A percentile compares a stretch with the other conserved stretches of the same genome.
Conservation (phyloP, 352 stramenopile genomes). For the Phytophthora uliginosa region DNA sequence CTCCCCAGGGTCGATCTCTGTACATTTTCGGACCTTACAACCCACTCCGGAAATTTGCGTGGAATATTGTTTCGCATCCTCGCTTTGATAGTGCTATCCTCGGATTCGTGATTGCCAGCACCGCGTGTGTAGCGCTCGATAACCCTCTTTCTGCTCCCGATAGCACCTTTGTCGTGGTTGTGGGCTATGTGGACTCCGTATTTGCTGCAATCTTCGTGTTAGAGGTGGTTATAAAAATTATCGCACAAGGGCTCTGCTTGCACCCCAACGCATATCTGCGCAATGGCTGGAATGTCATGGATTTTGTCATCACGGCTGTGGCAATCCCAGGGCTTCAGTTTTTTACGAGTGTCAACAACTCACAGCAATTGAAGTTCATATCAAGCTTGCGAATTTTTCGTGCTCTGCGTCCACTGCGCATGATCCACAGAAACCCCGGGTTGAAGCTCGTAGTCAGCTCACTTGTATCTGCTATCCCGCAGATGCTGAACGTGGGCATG, state of each 20-base stretch:
- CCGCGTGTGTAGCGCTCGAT: conserved; percentile 77
- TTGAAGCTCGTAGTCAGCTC: conserved; percentile 92
- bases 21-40: conserved; percentile 48
- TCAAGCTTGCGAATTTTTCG: conserved; percentile 70
- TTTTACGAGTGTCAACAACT: conserved; percentile 10
- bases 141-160: conserved; percentile 71
- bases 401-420: conserved; percentile 75
- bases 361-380: conserved; percentile 45
- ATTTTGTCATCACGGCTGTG: conserved; percentile 83
- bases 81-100: conserved; percentile 81
- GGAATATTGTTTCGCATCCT: conserved; percentile 53
- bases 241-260: conserved; percentile 73
- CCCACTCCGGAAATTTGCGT: conserved; percentile 43
- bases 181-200: conserved; percentile 62
- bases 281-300: conserved; percentile 89
- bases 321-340: conserved; percentile 36
- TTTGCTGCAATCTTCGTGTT: conserved; percentile 77
- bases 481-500: conserved; percentile 87
- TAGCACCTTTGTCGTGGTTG: conserved; percentile 20
- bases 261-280: conserved; percentile 70
- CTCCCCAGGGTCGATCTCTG: conserved; percentile 39
- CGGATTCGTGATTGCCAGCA: conserved; percentile 73
- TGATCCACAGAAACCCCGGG: conserved; percentile 81
- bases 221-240: conserved; percentile 85
- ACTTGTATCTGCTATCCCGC: conserved; percentile 79